Conservation (phyloP, 768 basidiomycete species). For the Lactarius hatsudake region DNA sequence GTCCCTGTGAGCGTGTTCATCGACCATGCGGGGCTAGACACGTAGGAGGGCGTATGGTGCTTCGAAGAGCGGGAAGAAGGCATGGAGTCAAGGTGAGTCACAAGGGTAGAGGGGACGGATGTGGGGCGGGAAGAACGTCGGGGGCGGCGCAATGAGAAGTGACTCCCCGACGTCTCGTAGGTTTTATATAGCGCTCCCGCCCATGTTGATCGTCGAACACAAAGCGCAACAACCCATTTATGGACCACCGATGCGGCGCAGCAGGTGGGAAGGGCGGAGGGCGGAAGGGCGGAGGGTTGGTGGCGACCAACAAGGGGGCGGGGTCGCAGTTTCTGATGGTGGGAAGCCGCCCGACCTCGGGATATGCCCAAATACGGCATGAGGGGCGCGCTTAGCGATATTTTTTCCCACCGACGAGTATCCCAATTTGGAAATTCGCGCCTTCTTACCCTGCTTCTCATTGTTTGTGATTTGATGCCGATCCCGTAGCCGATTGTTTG, state of each 20-base stretch:
- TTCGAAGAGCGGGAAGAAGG: conserved; percentile 20
- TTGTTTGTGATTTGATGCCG: not conserved
- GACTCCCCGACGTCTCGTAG: conserved; percentile 3
- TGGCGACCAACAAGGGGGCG: not conserved
- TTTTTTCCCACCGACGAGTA: not conserved
- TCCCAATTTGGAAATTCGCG: conserved; percentile 2
- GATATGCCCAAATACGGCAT: conserved; percentile 6
- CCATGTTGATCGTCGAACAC: conserved; percentile 9
- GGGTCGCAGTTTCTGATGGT: not conserved
- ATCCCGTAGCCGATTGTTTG: not conserved
- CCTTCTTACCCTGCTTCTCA: not conserved
- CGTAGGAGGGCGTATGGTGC: conserved; percentile 13
- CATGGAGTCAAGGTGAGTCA: conserved; percentile 25
- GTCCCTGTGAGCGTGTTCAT: conserved; percentile 22
- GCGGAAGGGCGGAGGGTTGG: not conserved
- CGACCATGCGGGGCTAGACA: conserved; percentile 26
- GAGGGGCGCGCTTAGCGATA: not conserved
- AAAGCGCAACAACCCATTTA: conserved; percentile 1
- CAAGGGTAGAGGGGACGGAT: not conserved
- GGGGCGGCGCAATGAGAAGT: conserved; percentile 2
- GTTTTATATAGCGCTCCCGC: conserved; percentile 7
- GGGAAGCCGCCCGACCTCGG: conserved; percentile 7
- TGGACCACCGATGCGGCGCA: not conserved
- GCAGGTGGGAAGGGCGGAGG: not conserved
- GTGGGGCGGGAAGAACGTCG: not conserved